These are phyloP conservation scores for Lepidopterella palustris DNA, from an alignment of 495 filamentous ascomycete species.

Conservation along the genomic window DNA sequence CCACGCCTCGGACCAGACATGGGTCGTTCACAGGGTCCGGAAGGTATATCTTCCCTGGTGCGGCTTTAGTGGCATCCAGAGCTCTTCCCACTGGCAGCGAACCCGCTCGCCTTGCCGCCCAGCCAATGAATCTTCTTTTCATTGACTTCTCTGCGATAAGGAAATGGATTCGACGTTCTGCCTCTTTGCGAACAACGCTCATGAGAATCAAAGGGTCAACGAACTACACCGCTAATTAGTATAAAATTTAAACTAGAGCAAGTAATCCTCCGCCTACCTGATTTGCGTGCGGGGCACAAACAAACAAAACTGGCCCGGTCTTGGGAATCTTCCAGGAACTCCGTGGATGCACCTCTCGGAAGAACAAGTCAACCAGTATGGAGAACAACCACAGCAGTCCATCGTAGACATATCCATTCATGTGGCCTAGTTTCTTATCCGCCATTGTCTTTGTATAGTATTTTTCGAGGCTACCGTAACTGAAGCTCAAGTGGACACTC, in stretches of 20 bases:
- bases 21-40: conserved; percentile 80
- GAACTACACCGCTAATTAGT: conserved; percentile 49
- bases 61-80: conserved; percentile 79
- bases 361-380: conserved; percentile 87
- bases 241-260: not conserved
- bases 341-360: conserved; percentile 92
- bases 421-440: conserved; percentile 20
- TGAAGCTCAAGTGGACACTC: not conserved
- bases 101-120: conserved; percentile 68
- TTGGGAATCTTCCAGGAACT: conserved; percentile 89
- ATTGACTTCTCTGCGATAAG: conserved; percentile 95
- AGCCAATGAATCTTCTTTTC: conserved; percentile 77
- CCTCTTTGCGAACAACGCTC: conserved; percentile 77
- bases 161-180: conserved; percentile 79
- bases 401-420: conserved; percentile 53
- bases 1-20: conserved; percentile 73
- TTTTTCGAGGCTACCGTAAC: not conserved
- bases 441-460: not conserved
- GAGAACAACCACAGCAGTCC: conserved; percentile 75
- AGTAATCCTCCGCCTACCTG: conserved; percentile 53
- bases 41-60: conserved; percentile 77
- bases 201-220: conserved; percentile 93
- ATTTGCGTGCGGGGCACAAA: conserved; percentile 97
- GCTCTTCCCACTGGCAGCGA: conserved; percentile 84
- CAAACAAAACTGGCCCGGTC: conserved; percentile 84